Conservation (phyloP, 176 grass and related monocot genomes). For the Phoenix dactylifera region DNA sequence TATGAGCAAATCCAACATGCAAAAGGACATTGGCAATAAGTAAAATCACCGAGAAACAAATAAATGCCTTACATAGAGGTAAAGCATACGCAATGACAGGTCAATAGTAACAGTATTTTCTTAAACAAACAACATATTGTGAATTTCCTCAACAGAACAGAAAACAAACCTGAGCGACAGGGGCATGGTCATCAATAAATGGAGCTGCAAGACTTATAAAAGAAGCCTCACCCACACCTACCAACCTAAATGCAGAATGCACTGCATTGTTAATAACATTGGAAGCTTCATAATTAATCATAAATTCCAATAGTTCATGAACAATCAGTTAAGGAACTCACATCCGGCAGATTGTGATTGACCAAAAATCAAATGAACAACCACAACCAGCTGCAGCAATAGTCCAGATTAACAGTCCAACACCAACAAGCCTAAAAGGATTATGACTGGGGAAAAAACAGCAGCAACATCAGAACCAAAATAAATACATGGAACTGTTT, state of each 20-base stretch:
- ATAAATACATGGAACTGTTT: background rate
- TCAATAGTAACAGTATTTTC: too few relatives aligned
- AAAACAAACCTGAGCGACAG: slow-evolving; percentile 58
- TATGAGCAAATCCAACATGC: too few relatives aligned
- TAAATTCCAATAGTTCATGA: slow-evolving; percentile 9
- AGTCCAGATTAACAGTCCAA: slow-evolving; percentile 89
- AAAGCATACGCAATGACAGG: too few relatives aligned
- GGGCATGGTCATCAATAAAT: slow-evolving; percentile 97
- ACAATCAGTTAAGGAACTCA: slow-evolving; percentile 26
- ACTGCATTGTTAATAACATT: too few relatives aligned
- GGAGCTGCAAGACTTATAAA: slow-evolving; percentile 99
- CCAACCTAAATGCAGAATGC: slow-evolving; percentile 58
- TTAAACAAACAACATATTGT: too few relatives aligned
- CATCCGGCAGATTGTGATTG: slow-evolving; percentile 96
- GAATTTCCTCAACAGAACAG: background rate
- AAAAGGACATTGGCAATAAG: too few relatives aligned
- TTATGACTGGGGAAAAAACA: slow-evolving; percentile 51
- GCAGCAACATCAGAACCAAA: slow-evolving; percentile 5
- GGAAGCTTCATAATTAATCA: background rate
- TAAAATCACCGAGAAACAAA: too few relatives aligned
- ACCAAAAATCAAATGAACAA: slow-evolving; percentile 91
- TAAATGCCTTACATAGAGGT: too few relatives aligned
- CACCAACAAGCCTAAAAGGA: slow-evolving; percentile 97
- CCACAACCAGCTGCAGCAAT: slow-evolving; percentile 95
- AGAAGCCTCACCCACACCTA: slow-evolving; percentile 98